Base-by-base conservation (phyloP, 169 alveolate species). In the Babesia ovis region DNA sequence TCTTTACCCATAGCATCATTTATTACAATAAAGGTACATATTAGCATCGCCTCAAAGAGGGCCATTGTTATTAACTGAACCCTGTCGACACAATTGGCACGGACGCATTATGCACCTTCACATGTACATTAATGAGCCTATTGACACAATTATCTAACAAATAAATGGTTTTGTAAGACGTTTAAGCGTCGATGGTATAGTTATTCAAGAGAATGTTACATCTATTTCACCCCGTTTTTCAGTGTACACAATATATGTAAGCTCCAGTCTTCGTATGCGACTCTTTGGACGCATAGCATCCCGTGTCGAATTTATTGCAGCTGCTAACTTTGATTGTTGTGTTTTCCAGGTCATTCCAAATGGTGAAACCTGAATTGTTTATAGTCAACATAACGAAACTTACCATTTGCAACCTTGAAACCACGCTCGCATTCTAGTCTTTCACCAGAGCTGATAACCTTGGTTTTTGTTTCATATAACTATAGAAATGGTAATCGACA, bases 341-440 rank as follows among this genome's bases (percentile, higher is more conserved):
- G 16, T 50, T 31, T 16, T 42, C 39, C 8, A n/a, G 5, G 55
- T 16, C 22, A 35, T 32, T 48, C 3, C 20, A 31, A 27, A 72
- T 35, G 22, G 59, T 20, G 29, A 72, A 39, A 8, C 83, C 83
- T 72, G 50, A 20, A 23, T 2, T 27, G 55, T 14, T 0, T 27
- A n/a, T 6, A 39, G 12, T 4, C 5, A 0, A 11, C 2, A 45
- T 43, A 14, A 3, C 39, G 1, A 8, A 23, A 0, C 61, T 6
- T 64, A 68, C 79, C 68, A 16, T 68, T 68, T 18, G 39, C 59
- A 29, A 68, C 59, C 29, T 20, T 68, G 25, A 22, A 5, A 2
- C 58, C 58, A 5, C 29, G 31, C 16, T 54, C 50, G 25, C 79
- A 56, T 20, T 46, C 37, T 27, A 68, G 9, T 22, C 9, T 37